phyloP scores from a whole-genome alignment of 2,329 filamentous ascomycete species.

The Trematosphaeria pertusa region DNA sequence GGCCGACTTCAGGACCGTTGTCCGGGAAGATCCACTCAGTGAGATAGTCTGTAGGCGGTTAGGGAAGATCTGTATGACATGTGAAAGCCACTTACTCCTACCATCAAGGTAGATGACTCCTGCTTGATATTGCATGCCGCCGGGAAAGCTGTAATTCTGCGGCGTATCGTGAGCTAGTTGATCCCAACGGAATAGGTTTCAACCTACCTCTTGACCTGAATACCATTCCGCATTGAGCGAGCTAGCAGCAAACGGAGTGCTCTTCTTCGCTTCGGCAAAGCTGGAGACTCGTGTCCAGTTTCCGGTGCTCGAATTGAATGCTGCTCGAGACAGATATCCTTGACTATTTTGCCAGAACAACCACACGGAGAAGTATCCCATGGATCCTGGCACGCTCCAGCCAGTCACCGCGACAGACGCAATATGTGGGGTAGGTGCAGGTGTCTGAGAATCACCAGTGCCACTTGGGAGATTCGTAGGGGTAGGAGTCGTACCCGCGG shows the following conservation, averaged over 20 bases:
- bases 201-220: conserved; percentile 15
- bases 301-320: conserved; percentile 23
- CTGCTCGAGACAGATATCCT: conserved; percentile 17
- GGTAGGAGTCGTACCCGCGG: conserved; percentile 14
- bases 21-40: conserved; percentile 26
- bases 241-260: conserved; percentile 18
- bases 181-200: neutral
- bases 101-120: conserved; percentile 21
- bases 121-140: conserved; percentile 17
- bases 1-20: conserved; percentile 15
- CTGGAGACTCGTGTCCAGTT: conserved; percentile 23
- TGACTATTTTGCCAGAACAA: conserved; percentile 22
- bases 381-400: conserved; percentile 13
- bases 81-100: conserved; percentile 16
- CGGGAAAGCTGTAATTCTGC: conserved; percentile 19
- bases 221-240: conserved; percentile 17
- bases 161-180: neutral
- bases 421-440: conserved; percentile 6
- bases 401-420: conserved; percentile 20
- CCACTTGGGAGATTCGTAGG: conserved; percentile 9
- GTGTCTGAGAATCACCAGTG: neutral
- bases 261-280: conserved; percentile 16
- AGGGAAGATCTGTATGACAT: too few species aligned
- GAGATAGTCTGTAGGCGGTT: conserved; percentile 22
- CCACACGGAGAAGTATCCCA: conserved; percentile 15